Conservation (phyloP, 345 rosid genomes). For the Microthlaspi erraticum region DNA sequence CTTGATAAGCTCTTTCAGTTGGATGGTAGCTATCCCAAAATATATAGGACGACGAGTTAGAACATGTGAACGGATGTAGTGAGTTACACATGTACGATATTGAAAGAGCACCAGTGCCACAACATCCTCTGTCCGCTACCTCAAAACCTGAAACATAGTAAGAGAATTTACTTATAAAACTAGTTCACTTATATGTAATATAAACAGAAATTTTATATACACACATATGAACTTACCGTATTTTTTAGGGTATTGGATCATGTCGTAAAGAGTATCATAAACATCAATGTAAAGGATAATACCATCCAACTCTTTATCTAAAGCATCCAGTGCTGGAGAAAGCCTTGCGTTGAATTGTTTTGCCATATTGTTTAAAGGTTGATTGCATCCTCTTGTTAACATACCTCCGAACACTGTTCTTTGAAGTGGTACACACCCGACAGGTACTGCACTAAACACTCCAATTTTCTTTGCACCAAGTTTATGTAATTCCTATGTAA, state of each 20-base stretch:
- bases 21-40: no score
- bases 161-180: neutral
- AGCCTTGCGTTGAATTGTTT: slow-evolving; percentile 22
- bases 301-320: slow-evolving; percentile 22
- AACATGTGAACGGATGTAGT: neutral
- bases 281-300: neutral
- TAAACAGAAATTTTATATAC: neutral
- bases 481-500: no score
- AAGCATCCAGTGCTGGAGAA: slow-evolving; percentile 9
- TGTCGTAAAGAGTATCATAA: slow-evolving; percentile 47
- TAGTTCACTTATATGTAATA: neutral
- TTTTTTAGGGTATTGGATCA: slow-evolving; percentile 45
- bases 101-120: slow-evolving; percentile 56
- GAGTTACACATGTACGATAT: slow-evolving; percentile 52
- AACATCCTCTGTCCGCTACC: slow-evolving; percentile 55
- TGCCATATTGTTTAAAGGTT: slow-evolving; percentile 17
- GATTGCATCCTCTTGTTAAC: neutral
- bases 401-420: slow-evolving; percentile 23
- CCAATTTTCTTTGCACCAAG: neutral
- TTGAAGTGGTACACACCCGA: slow-evolving; percentile 30
- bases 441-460: slow-evolving; percentile 19
- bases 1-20: no score
- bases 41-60: no score
- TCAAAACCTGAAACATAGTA: slow-evolving; percentile 44
- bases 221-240: slow-evolving; percentile 34